phyloP scores from a whole-genome alignment of 305 asterid genomes.

The Fraxinus velutina region DNA sequence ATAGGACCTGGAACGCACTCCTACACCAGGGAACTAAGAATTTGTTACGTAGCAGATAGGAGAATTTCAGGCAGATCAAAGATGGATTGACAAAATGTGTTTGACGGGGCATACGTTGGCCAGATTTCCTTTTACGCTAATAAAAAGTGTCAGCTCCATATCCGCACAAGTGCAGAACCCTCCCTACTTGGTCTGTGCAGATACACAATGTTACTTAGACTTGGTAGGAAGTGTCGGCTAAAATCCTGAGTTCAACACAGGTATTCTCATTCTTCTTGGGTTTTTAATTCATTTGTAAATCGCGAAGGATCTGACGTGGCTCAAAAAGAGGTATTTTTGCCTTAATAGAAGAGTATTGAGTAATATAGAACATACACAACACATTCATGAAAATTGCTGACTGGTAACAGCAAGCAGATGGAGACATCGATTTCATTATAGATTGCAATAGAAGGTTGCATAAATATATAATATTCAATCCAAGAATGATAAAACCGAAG shows the following conservation, averaged over 20 bases:
- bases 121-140: not conserved
- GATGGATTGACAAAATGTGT: not conserved
- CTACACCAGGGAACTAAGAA: not conserved
- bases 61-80: not conserved
- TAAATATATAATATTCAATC: not conserved
- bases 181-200: not conserved
- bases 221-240: not conserved
- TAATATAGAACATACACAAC: not conserved
- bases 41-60: not conserved
- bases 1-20: not conserved
- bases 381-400: not conserved
- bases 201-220: not conserved
- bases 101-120: not conserved
- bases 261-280: not conserved
- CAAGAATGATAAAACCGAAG: not conserved
- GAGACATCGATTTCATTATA: not conserved
- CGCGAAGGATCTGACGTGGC: not conserved
- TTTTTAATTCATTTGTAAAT: not conserved
- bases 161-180: not conserved
- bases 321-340: not conserved
- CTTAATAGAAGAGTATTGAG: constrained; percentile 15
- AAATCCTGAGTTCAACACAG: not conserved
- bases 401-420: not conserved
- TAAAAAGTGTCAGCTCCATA: not conserved
- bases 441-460: not conserved